These are phyloP conservation scores for Trypanosoma scelopori DNA, from an alignment of 208 protist species.

Conservation along the genomic window DNA sequence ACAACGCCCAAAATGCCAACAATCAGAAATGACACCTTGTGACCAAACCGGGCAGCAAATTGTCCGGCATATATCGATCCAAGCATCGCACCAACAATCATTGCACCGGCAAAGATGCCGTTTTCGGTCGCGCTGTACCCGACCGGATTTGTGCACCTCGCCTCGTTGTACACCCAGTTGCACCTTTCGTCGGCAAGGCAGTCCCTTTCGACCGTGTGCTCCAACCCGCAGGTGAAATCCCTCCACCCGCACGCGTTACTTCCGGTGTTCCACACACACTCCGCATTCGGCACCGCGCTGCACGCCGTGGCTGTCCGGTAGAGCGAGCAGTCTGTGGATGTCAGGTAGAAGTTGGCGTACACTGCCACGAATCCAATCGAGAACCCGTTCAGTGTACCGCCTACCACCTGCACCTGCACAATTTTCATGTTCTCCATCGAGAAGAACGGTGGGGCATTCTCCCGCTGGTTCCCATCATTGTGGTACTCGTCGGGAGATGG, in stretches of 20 bases:
- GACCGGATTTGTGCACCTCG: conserved; percentile 45
- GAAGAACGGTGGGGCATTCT: conserved; percentile 31
- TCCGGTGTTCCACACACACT: conserved; percentile 49
- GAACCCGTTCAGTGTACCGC: conserved; percentile 64
- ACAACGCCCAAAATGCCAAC: conserved; percentile 56
- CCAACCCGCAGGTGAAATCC: conserved; percentile 31
- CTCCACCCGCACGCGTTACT: conserved; percentile 42
- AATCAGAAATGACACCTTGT: conserved; percentile 57
- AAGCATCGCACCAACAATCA: conserved; percentile 82
- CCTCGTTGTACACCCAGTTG: conserved; percentile 50
- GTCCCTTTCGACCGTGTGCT: conserved; percentile 15
- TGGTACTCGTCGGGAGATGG: no score
- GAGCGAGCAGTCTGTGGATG: conserved; percentile 54
- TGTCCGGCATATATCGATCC: conserved; percentile 65
- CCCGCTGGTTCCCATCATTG: no score
- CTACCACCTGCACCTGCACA: conserved; percentile 42
- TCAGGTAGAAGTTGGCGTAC: conserved; percentile 59
- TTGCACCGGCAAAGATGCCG: conserved; percentile 79
- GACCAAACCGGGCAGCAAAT: conserved; percentile 44
- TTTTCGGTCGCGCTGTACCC: conserved; percentile 59
- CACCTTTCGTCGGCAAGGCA: conserved; percentile 42
- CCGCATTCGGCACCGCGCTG: conserved; percentile 41
- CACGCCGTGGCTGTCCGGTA: conserved; percentile 38
- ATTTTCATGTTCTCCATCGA: conserved; percentile 53
- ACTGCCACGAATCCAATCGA: conserved; percentile 76